phyloP scores from a whole-genome alignment of 2,329 filamentous ascomycete genomes.

The Ascocoryne sarcoides region DNA sequence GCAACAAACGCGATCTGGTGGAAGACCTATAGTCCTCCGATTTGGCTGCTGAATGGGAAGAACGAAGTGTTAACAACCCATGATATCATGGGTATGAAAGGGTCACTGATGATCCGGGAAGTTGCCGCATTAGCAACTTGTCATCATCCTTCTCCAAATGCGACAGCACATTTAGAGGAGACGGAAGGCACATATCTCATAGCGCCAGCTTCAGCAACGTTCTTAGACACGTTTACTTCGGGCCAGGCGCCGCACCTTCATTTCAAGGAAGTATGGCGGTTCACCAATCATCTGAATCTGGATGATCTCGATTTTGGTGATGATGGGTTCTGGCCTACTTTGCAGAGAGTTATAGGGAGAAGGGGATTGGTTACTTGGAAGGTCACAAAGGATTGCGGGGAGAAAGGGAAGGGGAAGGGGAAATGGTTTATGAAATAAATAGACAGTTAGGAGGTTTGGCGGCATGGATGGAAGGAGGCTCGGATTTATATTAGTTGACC shows the following conservation, averaged over 20 bases:
- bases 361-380: constrained; percentile 55
- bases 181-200: constrained; percentile 61
- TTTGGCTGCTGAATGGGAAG: constrained; percentile 71
- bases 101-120: constrained; percentile 49
- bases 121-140: constrained; percentile 53
- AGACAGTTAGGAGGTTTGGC: no score
- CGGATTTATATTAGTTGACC: no score
- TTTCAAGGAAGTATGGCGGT: constrained; percentile 63
- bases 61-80: constrained; percentile 61
- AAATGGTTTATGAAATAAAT: no score
- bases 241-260: constrained; percentile 34
- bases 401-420: constrained; percentile 1
- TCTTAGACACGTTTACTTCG: constrained; percentile 53
- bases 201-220: constrained; percentile 62
- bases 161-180: constrained; percentile 48
- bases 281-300: constrained; percentile 61
- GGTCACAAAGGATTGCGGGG: constrained; percentile 39
- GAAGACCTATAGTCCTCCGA: constrained; percentile 78
- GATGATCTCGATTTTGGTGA: constrained; percentile 74
- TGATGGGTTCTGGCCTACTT: constrained; percentile 65
- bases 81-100: constrained; percentile 66
- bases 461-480: no score
- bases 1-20: constrained; percentile 65
- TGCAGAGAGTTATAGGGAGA: constrained; percentile 57
- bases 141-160: constrained; percentile 42